Evolutionary conservation across 176 grass and related monocot species (phyloP), one percentile per base, ranked within the genome.

Genomic region (Puya raimondii): DNA sequence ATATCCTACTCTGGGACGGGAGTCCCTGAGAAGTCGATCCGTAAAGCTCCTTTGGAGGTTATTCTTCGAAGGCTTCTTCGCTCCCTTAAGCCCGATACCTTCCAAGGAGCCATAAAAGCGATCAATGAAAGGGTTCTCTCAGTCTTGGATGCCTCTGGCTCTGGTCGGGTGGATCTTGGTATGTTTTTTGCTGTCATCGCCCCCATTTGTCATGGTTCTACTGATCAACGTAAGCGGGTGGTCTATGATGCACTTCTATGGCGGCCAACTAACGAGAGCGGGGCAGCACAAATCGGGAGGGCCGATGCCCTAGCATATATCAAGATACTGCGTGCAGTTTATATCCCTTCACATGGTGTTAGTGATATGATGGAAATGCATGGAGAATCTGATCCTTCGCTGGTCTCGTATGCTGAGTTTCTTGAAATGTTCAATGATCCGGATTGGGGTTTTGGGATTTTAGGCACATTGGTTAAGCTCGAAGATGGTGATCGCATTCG

Each of bases 361-460:
- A 99, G 87, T 65, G 87, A 93, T 68, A 91, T 91, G 89, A 79
- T 93, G 5, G 94, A 93, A 83, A 85, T 93, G 77, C 94, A 91
- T 67, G 94, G 87, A 48, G 89, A 91, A 80, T 93, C 95, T 20
- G 95, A 99, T 80, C 90, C 87, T 52, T 92, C 95, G 26, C 86
- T 91, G 84, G 87, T 94, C 56, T 87, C 94, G n/a, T 99, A 91
- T 68, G 70, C 68, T 2, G 95, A 99, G 56, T 99, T 99, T 64
- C 72, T 93, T 61, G 95, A 94, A 54, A 99, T 99, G 90, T 99
- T 99, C 63, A 91, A 99, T 79, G 95, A 99, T 74, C 74, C 84
- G 16, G 90, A 93, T 65, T 88, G 95, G 90, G 94, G 95, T 64
- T 99, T 99, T 76, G 95, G 95, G 53, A 88, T 91, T 29, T 72